Evolutionary conservation across 2,329 filamentous ascomycete species (phyloP), one percentile per base, ranked within the genome.

Genomic region (Thielaviopsis ethacetica): DNA sequence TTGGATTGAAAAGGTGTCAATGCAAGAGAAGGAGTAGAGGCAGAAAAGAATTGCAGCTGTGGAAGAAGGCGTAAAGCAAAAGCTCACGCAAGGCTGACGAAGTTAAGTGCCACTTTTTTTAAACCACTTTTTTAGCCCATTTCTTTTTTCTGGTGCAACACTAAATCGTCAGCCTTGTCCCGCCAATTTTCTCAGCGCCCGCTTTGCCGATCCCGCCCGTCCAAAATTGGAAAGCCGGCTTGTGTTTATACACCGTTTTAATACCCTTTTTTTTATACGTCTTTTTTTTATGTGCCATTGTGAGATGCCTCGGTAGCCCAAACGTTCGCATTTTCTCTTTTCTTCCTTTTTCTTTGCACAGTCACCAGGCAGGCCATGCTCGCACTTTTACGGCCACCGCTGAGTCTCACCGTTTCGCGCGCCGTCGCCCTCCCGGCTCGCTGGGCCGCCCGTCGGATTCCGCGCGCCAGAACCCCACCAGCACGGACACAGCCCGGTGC

Each of bases 101-200:
- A 49, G 2, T 38, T 57, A 27, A n/a, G 38, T 44, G 13, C 38
- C 38, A 44, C 38, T 44, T 44, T 44, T 41, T 44, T 44, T 44
- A n/a, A 5, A 34, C 30, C 30, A 34, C 30, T 34, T 34, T 34
- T 34, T 34, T 34, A 34, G 30, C 21, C 54, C 47, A 53, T 38
- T 57, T 52, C 50, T 60, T 57, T 57, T 60, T 21, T 54, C 34
- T 24, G 27, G 24, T 54, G 13, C 9, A 24, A 27, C 27, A 30
- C 27, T 34, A 24, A 24, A 41, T 15, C n/a, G 30, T 50, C 59
- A 60, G 59, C 59, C 59, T 57, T 53, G 59, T 60, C 59, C 59
- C 54, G 53, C 59, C 21, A 54, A 47, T 34, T 24, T 38, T 34
- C 53, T 9, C 19, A 44, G 19, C 21, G 26, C 50, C 10, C 50